Conservation (phyloP, 768 basidiomycete genomes). For the Tephrocybe sp. region DNA sequence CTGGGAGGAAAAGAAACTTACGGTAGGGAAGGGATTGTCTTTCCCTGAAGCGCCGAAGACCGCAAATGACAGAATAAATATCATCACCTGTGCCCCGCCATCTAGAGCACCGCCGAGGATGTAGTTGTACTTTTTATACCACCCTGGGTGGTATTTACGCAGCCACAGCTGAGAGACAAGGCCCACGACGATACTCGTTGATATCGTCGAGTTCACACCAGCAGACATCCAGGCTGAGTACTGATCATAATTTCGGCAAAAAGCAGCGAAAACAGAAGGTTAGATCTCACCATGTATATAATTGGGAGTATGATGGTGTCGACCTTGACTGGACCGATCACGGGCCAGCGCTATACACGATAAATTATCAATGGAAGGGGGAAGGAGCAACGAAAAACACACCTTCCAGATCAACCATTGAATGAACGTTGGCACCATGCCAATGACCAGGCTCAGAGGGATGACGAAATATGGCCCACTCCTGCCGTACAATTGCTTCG, state of each 20-base stretch:
- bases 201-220: constrained; percentile 55
- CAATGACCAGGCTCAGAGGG: constrained; percentile 53
- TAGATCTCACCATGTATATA: constrained; percentile 46
- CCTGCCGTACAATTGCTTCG: constrained; percentile 55
- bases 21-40: constrained; percentile 48
- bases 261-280: not conserved
- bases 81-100: constrained; percentile 66
- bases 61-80: constrained; percentile 63
- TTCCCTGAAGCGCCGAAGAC: constrained; percentile 60
- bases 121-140: constrained; percentile 71
- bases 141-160: constrained; percentile 55
- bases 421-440: constrained; percentile 49
- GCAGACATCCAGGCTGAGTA: constrained; percentile 42
- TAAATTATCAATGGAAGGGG: not conserved
- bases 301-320: constrained; percentile 54
- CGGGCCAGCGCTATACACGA: constrained; percentile 56
- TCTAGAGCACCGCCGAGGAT: constrained; percentile 66
- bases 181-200: constrained; percentile 49
- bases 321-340: constrained; percentile 51
- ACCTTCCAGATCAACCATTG: constrained; percentile 59
- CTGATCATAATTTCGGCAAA: constrained; percentile 19
- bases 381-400: constrained; percentile 3
- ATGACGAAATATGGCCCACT: constrained; percentile 57
- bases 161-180: constrained; percentile 63
- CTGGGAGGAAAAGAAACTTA: constrained; percentile 22